Evolutionary conservation across 805 yeast genomes (phyloP), one percentile per base, ranked within the genome.

Genomic region (Blastobotrys terrestris): DNA sequence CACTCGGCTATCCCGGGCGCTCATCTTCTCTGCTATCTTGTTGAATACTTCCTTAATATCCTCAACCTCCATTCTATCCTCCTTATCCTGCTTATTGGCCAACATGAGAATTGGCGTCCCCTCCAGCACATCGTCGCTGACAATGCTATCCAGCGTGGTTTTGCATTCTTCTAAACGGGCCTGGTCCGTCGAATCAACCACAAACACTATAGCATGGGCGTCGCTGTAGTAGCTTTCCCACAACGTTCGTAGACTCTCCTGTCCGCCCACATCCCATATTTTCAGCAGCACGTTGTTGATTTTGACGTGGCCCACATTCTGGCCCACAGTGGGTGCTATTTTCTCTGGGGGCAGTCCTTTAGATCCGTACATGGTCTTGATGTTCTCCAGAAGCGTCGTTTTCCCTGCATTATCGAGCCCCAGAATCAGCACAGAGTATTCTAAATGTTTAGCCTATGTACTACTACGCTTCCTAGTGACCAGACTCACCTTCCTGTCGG

Each of bases 201-300:
- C 85, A 67, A 92, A 92, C 44, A 94, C 83, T 39, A 92, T 87
- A 0, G 94, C 98, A 68, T 92, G 97, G 52, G 96, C 87, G 54
- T 82, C 85, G 16, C 77, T 74, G 69, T 84, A 94, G 72, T 92
- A 94, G 55, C 87, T 81, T 3, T 84, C 77, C 99, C 99, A 92
- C 76, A 94, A 76, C 26, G 80, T 72, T 47, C 98, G 75, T 46
- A 92, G 73, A n/a, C 85, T 75, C 64, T 83, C 84, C 68, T 92
- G 99, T 11, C 99, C 99, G 8, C 98, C 98, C 42, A 92, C 82
- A 67, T 92, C 99, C 98, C 98, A 92, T 62, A 94, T 80, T 64
- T 90, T 91, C 52, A 94, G 72, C 49, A 62, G 58, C 26, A 63
- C 63, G 13, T 63, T 63, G 53, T 75, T 73, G 55, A 74, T 58